Conservation (phyloP, 768 basidiomycete genomes). For the Lentinula edodes region DNA sequence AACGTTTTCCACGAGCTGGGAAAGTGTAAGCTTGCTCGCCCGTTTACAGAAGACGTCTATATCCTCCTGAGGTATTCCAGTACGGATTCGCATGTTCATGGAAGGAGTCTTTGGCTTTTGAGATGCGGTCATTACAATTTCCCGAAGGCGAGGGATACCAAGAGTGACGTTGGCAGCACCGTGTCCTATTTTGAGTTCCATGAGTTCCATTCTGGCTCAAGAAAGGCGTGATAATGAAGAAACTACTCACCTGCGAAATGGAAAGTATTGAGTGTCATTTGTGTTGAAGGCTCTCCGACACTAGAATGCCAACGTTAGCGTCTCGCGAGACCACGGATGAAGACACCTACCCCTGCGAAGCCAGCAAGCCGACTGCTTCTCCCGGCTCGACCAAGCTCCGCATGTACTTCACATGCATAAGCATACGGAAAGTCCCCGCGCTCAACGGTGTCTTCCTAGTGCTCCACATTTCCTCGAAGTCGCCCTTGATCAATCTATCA, state of each 20-base stretch:
- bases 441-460: conserved; percentile 43
- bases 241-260: conserved; percentile 83
- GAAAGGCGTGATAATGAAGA: neutral
- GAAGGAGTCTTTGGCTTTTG: conserved; percentile 95
- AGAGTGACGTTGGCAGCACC: conserved; percentile 99
- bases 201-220: neutral
- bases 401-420: conserved; percentile 94
- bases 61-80: conserved; percentile 44
- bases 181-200: conserved; percentile 58
- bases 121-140: conserved; percentile 99
- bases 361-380: conserved; percentile 95
- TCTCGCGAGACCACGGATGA: neutral
- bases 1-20: conserved; percentile 83
- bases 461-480: conserved; percentile 30
- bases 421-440: conserved; percentile 58
- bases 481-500: conserved; percentile 34
- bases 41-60: conserved; percentile 82
- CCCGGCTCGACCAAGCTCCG: conserved; percentile 93
- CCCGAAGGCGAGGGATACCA: conserved; percentile 96
- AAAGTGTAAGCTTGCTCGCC: conserved; percentile 78
- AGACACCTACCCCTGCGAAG: conserved; percentile 84
- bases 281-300: conserved; percentile 97
- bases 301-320: conserved; percentile 34
- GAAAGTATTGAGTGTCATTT: conserved; percentile 99
- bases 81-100: conserved; percentile 78